Percentiles rank a stretch among this genome's conserved stretches.
These are phyloP conservation scores for Quercus alba DNA, from an alignment of 306 rosid species.

Conservation along the genomic window DNA sequence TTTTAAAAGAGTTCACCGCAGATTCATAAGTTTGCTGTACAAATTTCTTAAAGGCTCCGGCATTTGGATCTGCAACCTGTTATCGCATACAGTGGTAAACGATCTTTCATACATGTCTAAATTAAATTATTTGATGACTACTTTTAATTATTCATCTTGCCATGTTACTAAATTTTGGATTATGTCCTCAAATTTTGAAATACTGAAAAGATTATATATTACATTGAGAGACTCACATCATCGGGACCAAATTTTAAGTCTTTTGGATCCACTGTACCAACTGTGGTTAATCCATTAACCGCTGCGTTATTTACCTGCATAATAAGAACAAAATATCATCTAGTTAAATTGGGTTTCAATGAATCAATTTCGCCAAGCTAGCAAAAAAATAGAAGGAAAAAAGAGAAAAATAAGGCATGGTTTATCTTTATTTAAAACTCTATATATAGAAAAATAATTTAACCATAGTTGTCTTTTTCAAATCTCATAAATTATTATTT, in stretches of 20 bases:
- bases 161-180: background rate
- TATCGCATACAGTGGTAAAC: too few species aligned
- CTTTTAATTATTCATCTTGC: too few species aligned
- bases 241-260: background rate
- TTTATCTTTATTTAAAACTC: too few species aligned
- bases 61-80: too few species aligned
- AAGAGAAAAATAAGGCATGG: too few species aligned
- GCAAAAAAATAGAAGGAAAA: too few species aligned
- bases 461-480: too few species aligned
- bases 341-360: background rate
- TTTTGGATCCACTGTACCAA: background rate
- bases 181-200: background rate
- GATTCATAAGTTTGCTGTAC: background rate
- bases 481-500: too few species aligned
- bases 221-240: background rate
- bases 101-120: background rate
- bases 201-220: background rate
- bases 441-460: too few species aligned
- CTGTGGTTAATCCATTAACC: background rate
- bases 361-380: too few species aligned
- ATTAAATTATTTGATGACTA: too few species aligned
- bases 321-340: background rate
- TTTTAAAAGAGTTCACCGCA: background rate
- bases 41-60: too few species aligned
- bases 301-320: background rate